Base-by-base conservation (phyloP, 2,329 filamentous ascomycete species). In the Neofusicoccum laricinum region DNA sequence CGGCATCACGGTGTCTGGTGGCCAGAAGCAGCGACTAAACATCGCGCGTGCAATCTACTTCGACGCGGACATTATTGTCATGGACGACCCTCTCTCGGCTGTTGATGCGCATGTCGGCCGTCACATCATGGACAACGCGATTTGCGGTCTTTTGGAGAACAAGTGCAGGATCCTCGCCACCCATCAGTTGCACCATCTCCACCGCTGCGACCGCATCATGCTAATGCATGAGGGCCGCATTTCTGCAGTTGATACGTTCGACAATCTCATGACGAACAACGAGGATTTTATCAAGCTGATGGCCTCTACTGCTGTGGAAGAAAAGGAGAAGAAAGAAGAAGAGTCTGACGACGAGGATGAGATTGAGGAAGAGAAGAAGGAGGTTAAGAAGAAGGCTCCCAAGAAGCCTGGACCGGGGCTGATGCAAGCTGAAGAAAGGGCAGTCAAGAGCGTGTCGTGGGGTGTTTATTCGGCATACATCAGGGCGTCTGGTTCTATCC, bases 21-120 rank as follows among this genome's bases (percentile, higher is more conserved):
- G 94, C 1, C 94, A 98, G 77, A 97, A 97, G 77, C 94, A 97
- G 76, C 88, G 95, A 11, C 82, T 97, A 69, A 98, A 97, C 73
- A 97, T 98, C 72, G 95, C 95, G 17, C 86, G 95, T 62, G 86
- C 86, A 1, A 88, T 89, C 62, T 89, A 88, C 71, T 88, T 87
- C 72, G 78, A 88, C 67, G 83, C 86, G 0, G 85, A 88, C 66
- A 82, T 88, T 55, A 77, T 88, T 2, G 78, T 88, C 12, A 85
- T 88, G 83, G 86, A 89, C 68, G 86, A 89, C 69, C 86, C 86
- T 0, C 75, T 89, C 7, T 88, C 85, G 4, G 82, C 81, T 30
- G 82, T 84, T 17, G 81, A 84, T 68, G 81, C 81, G 5, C 86
- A 88, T 69, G 86, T 88, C 21, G 86, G 86, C 11, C 81, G 83